Conservation (phyloP, 805 yeast genomes). For the Komagataella pseudopastoris region DNA sequence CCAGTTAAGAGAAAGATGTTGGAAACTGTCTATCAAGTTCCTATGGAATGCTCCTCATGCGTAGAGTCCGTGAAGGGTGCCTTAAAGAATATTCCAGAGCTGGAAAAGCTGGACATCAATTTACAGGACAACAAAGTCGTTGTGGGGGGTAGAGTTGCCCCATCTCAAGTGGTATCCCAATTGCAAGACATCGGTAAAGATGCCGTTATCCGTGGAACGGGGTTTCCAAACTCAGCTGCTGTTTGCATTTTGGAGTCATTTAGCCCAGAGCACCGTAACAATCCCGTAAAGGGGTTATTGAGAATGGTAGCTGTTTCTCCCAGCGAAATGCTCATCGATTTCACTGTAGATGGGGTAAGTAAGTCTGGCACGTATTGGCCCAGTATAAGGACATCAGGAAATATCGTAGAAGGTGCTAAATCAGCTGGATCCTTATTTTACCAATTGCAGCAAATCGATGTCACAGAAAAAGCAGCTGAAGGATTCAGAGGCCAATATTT, state of each 20-base stretch:
- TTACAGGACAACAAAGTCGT: slow-evolving; percentile 46
- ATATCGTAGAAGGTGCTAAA: slow-evolving; percentile 60
- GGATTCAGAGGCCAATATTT: slow-evolving; percentile 31
- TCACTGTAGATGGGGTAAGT: slow-evolving; percentile 59
- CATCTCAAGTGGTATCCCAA: slow-evolving; percentile 55
- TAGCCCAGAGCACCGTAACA: slow-evolving; percentile 25
- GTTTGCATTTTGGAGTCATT: slow-evolving; percentile 80
- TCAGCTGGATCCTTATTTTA: slow-evolving; percentile 44
- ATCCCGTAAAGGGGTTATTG: slow-evolving; percentile 77
- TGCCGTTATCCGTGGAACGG: slow-evolving; percentile 88
- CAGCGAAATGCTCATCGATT: slow-evolving; percentile 50
- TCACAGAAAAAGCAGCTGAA: slow-evolving; percentile 17
- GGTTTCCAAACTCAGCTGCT: slow-evolving; percentile 77
- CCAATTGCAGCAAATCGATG: slow-evolving; percentile 27
- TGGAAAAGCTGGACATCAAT: slow-evolving; percentile 41
- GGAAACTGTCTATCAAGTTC: slow-evolving; percentile 72
- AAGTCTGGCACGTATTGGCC: slow-evolving; percentile 54
- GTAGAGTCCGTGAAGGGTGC: slow-evolving; percentile 44
- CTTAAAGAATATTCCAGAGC: slow-evolving; percentile 34
- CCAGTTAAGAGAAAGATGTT: neutral
- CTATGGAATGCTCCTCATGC: slow-evolving; percentile 69
- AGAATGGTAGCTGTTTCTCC: slow-evolving; percentile 59
- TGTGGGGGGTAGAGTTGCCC: slow-evolving; percentile 60
- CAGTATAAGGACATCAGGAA: slow-evolving; percentile 55
- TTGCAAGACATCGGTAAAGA: slow-evolving; percentile 71